Evolutionary conservation across 768 basidiomycete genomes (phyloP), one percentile per base, ranked within the genome.

Genomic region (Boletellus ananiceps): DNA sequence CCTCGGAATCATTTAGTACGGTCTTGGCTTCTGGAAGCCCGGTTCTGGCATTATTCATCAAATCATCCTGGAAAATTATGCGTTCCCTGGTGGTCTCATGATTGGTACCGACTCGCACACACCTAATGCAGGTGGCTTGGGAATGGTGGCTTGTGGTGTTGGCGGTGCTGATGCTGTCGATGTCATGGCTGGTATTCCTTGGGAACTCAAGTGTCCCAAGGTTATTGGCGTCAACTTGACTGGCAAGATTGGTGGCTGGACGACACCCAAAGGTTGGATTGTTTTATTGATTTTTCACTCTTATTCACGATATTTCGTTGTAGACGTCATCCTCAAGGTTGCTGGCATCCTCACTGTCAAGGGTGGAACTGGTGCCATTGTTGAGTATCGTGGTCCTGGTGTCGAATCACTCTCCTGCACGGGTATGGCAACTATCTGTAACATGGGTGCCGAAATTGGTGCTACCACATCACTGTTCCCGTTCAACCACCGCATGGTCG

Each of bases 391-490:
- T 59, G 95, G 95, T 56, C 71, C 93, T 63, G 95, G 95, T 78
- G 88, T 98, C 54, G 88, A 95, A 65, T 92, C 92, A 31, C 81
- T 99, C 52, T 96, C 93, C 41, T 92, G 88, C 81, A 99, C 95
- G 41, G 95, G 95, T 71, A 96, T 98, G 94, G 95, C 92, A 45
- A 98, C 95, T 18, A 95, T 99, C 63, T 97, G 95, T 72, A 99
- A 97, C 83, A 99, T 98, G 95, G 95, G 95, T 78, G 95, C 95
- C 59, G 95, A 99, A 73, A 97, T 98, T 63, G 95, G 95, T 68
- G 96, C 96, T 33, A 99, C 96, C 9, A 98, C 96, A 18, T 97
- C 95, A 15, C 73, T 98, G 60, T 99, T 99, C 91, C 96, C 96
- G 61, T 98, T 88, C 84, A 99, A 98, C 77, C 68, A 74, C 57